A percentile compares a stretch with the other conserved stretches of the same genome.
Conservation (phyloP, 1,139 yeast species). For the Blastobotrys capitulatus region DNA sequence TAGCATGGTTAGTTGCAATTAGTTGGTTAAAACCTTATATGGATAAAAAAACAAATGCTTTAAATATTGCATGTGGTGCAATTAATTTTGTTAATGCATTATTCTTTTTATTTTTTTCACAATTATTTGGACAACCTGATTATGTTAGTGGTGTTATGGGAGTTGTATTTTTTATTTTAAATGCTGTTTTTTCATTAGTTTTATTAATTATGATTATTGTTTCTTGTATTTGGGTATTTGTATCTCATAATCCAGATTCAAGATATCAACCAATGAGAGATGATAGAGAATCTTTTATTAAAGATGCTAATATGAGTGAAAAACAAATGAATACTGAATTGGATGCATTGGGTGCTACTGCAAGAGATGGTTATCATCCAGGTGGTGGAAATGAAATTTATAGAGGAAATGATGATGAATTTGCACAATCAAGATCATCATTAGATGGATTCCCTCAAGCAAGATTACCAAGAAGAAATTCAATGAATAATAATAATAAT, state of each 20-base stretch:
- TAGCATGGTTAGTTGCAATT: conserved; percentile 56
- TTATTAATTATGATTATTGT: conserved; percentile 79
- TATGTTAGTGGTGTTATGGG: conserved; percentile 91
- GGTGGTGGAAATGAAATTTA: conserved; percentile 5
- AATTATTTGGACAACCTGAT: conserved; percentile 75
- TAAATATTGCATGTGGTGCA: conserved; percentile 79
- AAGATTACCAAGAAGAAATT: conserved; percentile 18
- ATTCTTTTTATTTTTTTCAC: conserved; percentile 84
- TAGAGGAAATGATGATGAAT: conserved; percentile 4
- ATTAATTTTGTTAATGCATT: conserved; percentile 52
- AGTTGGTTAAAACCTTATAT: conserved; percentile 80
- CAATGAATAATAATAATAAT: too few species aligned
- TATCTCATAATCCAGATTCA: conserved; percentile 90
- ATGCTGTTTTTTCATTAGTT: conserved; percentile 83
- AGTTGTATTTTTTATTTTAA: conserved; percentile 80
- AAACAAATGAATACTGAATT: conserved; percentile 53
- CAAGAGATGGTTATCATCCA: conserved; percentile 45
- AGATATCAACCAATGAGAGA: conserved; percentile 96
- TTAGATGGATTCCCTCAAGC: conserved; percentile 23
- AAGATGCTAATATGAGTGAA: conserved; percentile 42
- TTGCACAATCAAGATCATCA: conserved; percentile 6
- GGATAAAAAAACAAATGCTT: conserved; percentile 90
- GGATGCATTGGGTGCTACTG: conserved; percentile 84
- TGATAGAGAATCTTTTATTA: conserved; percentile 86
- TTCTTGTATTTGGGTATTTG: conserved; percentile 76